Base-by-base conservation (phyloP, 805 yeast genomes). In the Kodamaea sagamina region DNA sequence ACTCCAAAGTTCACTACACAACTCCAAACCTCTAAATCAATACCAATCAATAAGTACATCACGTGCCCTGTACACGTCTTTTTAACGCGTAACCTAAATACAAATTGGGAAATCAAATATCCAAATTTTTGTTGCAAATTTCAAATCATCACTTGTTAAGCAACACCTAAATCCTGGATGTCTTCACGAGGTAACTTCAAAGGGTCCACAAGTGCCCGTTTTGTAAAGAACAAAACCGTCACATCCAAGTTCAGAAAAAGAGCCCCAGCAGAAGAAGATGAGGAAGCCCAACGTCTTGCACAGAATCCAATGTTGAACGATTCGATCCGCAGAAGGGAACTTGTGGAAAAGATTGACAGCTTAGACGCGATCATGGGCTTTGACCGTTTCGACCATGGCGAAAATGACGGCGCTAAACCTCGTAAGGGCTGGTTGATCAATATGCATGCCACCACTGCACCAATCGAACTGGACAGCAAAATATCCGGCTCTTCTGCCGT, bases 361-460 rank as follows among this genome's bases (percentile, higher is more conserved):
- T 68, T 90, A 7, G 99, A 92, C 57, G 61, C 82, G 1, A 63
- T 78, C 44, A 89, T 95, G 93, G 99, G 98, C 9, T 93, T 93
- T 59, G 87, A 84, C 34, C 72, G 93, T 39, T 81, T 74, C 49
- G 87, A 84, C 39, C 65, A 82, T 48, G 88, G 96, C 22, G 79
- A 95, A 26, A 61, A 74, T 36, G 74, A 69, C 43, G 74, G 74
- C 5, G 47, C 54, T 29, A 65, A 60, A 47, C 71, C 75, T 2
- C 75, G 77, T 44, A 77, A 78, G 12, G 99, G 99, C 34, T 93
- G 99, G 99, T 69, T 93, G 42, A 78, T 85, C 32, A 95, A 93
- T 58, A 89, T 93, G 93, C 99, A 92, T 67, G 80, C 96, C 2
- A 87, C 95, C 1, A 72, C 86, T 1, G 61, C 86, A 3, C 79